phyloP scores from a whole-genome alignment of 768 basidiomycete species.

The Lactarius indigo region DNA sequence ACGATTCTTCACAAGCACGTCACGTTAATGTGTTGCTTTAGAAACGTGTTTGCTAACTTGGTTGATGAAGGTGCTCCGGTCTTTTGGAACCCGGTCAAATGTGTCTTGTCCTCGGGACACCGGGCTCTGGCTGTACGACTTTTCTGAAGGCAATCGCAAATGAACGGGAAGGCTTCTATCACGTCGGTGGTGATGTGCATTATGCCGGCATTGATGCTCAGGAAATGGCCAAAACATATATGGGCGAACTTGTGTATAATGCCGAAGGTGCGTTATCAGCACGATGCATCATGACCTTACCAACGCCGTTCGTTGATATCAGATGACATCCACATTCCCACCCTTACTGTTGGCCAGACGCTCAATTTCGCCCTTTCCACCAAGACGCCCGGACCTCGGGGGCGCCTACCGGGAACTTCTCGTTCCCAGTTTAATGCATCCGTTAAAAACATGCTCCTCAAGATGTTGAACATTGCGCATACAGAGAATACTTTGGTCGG shows the following conservation, averaged over 20 bases:
- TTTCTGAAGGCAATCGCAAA: constrained; percentile 86
- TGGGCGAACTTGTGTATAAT: constrained; percentile 79
- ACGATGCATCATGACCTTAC: not conserved
- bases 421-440: constrained; percentile 55
- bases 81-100: constrained; percentile 25
- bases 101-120: constrained; percentile 36
- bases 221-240: constrained; percentile 77
- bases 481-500: constrained; percentile 80
- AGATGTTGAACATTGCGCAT: constrained; percentile 83
- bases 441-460: constrained; percentile 61
- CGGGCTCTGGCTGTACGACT: constrained; percentile 71
- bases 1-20: constrained; percentile 23
- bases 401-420: constrained; percentile 63
- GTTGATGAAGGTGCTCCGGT: constrained; percentile 62
- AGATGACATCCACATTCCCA: constrained; percentile 84
- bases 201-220: constrained; percentile 78
- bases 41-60: constrained; percentile 45
- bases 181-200: constrained; percentile 64
- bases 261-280: constrained; percentile 51
- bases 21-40: too few relatives aligned
- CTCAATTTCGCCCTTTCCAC: constrained; percentile 69
- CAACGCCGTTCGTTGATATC: constrained; percentile 25
- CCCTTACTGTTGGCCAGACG: constrained; percentile 77
- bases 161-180: constrained; percentile 59
- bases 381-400: constrained; percentile 73